These are phyloP conservation scores for Fimicolochytrium jonesii DNA, from an alignment of 192 early-diverging fungal genomes.

Conservation along the genomic window DNA sequence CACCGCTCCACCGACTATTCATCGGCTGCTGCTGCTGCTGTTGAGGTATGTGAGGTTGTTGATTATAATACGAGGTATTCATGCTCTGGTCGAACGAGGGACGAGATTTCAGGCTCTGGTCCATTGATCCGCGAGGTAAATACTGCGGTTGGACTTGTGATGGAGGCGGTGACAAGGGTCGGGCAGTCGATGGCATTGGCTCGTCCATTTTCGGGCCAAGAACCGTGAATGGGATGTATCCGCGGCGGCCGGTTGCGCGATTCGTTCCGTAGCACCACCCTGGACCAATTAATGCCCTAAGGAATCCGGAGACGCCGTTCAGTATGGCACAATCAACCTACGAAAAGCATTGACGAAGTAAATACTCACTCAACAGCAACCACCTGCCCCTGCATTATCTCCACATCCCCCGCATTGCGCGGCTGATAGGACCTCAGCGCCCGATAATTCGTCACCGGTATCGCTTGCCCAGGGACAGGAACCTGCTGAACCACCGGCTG, in stretches of 20 bases:
- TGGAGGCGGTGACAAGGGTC: background rate
- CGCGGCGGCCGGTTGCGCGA: background rate
- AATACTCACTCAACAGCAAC: constrained; percentile 9
- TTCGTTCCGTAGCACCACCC: constrained; percentile 16
- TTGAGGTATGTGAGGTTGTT: background rate
- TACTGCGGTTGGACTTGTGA: background rate
- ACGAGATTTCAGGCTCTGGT: no score
- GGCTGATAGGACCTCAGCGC: background rate
- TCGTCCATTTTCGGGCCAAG: background rate
- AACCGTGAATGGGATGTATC: background rate
- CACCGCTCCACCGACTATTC: no score
- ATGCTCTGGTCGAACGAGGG: no score
- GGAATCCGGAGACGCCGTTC: no score
- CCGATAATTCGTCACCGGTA: background rate
- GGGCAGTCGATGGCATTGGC: background rate
- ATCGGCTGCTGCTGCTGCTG: background rate
- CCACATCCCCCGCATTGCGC: constrained; percentile 10
- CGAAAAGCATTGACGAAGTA: background rate
- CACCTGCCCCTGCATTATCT: background rate
- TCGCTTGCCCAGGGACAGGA: background rate
- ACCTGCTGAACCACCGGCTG: background rate
- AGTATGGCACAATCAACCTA: no score
- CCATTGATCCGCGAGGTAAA: background rate
- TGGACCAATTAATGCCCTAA: background rate
- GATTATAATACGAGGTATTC: background rate